A percentile compares a stretch with the other conserved stretches of the same genome.
Evolutionary conservation across 2,329 filamentous ascomycete species (phyloP).

Genomic region (Scolecobasidium constrictum): DNA sequence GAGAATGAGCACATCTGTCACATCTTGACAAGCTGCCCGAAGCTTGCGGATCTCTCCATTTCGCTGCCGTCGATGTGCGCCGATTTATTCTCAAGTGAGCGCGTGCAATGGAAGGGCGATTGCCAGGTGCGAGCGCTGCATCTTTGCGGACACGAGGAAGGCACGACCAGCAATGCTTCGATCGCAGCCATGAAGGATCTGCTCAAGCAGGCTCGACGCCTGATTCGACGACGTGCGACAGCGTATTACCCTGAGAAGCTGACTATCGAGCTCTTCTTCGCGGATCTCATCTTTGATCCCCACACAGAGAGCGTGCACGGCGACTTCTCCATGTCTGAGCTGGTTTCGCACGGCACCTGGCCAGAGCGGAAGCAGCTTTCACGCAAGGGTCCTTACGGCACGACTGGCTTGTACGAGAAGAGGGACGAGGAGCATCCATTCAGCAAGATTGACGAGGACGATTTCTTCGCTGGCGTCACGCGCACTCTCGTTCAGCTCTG

Average conservation of each 20-base stretch:
- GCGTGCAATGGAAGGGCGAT: conserved; percentile 35
- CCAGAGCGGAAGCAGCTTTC: conserved; percentile 24
- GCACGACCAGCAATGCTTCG: conserved; percentile 21
- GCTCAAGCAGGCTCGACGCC: conserved; percentile 29
- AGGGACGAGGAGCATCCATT: conserved; percentile 31
- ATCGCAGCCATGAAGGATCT: conserved; percentile 26
- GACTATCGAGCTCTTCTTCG: conserved; percentile 39
- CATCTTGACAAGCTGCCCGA: conserved; percentile 33
- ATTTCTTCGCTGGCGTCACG: conserved; percentile 24
- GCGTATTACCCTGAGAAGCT: conserved; percentile 27
- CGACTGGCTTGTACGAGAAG: conserved; percentile 39
- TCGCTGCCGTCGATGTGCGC: conserved; percentile 37
- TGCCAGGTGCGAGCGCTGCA: conserved; percentile 38
- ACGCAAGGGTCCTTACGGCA: conserved; percentile 39
- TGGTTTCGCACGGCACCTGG: conserved; percentile 30
- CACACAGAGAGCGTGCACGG: conserved; percentile 35
- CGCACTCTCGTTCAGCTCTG: conserved; percentile 1
- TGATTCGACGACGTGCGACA: conserved; percentile 28
- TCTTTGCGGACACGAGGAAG: conserved; percentile 31
- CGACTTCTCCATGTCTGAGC: conserved; percentile 34
- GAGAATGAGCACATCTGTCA: conserved; percentile 38
- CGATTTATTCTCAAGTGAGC: conserved; percentile 32
- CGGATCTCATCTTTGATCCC: conserved; percentile 40
- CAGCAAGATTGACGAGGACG: conserved; percentile 26
- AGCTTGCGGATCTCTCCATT: conserved; percentile 37